Evolutionary conservation across 192 early-diverging fungal species (phyloP), one percentile per base, ranked within the genome.

Genomic region (Coemansia sp.): DNA sequence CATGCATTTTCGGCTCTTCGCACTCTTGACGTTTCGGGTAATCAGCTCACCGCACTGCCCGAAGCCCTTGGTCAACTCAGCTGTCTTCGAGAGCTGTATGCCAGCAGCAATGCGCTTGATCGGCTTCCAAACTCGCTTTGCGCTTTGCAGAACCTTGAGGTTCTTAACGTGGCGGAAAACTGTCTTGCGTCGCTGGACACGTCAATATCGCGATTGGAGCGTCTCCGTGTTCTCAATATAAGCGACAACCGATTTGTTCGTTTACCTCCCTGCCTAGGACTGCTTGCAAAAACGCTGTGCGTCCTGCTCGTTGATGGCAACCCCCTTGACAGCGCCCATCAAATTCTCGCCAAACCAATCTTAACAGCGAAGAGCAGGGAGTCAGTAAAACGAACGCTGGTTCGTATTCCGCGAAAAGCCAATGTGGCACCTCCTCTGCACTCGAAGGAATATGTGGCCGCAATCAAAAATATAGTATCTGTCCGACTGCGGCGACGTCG

Each of bases 231-330:
- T 62, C 68, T 82, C 51, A 72, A 76, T 51, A 54, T 82, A n/a
- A 76, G 79, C 52, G 61, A 73, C 48, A 82, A 82, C 57, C 61
- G 68, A 9, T 57, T 82, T 52, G 51, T 56, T 0, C 8, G 34
- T 14, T 44, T 82, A 18, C 80, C 80, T 3, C 40, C 74, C 8
- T 74, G 56, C 44, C 44, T 82, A 31, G 80, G 80, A 10, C 47
- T 82, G 31, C 71, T 82, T 20, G 67, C 44, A n/a, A 62, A 68
- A 17, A 70, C 36, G 6, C 71, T 82, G 17, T 57, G 52, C 18
- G 63, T 73, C 28, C 61, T 82, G 31, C 47, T 69, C 2, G 73
- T 79, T 52, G 71, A 75, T 12, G 81, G 76, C 2, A 83, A 83
- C 53, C 81, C 81, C 4, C 68, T 83, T 38, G 64, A 74, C 28